Conservation (phyloP, 192 early-diverging fungal species). For the Linnemannia elongata region DNA sequence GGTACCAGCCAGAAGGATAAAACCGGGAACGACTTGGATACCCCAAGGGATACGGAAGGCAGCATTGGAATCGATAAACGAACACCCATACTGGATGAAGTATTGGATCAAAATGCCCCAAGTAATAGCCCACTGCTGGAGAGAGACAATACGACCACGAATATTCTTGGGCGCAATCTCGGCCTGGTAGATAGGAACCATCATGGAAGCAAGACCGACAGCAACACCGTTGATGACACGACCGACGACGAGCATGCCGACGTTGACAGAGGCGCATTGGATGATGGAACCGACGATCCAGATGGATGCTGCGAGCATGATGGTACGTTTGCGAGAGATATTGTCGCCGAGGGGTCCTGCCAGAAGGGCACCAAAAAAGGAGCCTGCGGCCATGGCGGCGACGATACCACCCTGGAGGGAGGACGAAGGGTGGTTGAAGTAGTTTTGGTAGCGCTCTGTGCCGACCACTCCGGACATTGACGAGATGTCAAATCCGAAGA, state of each 20-base stretch:
- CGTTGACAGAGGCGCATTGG: constrained; percentile 71
- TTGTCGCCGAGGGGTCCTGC: constrained; percentile 78
- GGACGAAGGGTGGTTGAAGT: constrained; percentile 65
- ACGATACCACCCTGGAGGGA: constrained; percentile 72
- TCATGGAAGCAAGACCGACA: constrained; percentile 81
- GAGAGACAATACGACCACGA: constrained; percentile 85
- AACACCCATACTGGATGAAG: constrained; percentile 70
- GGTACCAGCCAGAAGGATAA: constrained; percentile 75
- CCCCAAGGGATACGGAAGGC: constrained; percentile 87
- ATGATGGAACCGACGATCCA: constrained; percentile 81
- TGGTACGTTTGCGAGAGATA: constrained; percentile 76
- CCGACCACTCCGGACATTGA: constrained; percentile 64
- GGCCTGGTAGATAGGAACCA: constrained; percentile 78
- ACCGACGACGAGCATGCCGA: constrained; percentile 78
- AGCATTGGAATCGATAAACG: constrained; percentile 51
- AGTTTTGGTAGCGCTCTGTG: constrained; percentile 62
- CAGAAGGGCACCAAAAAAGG: constrained; percentile 78
- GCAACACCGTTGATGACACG: constrained; percentile 83
- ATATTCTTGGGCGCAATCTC: constrained; percentile 86
- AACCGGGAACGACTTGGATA: constrained; percentile 83
- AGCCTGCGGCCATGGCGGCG: constrained; percentile 76
- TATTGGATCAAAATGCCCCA: constrained; percentile 77
- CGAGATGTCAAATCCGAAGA: constrained; percentile 67
- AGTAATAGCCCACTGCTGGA: constrained; percentile 94
- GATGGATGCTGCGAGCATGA: constrained; percentile 70